Evolutionary conservation across 495 filamentous ascomycete genomes (phyloP).

Genomic region (Rhizodiscina lignyota): DNA sequence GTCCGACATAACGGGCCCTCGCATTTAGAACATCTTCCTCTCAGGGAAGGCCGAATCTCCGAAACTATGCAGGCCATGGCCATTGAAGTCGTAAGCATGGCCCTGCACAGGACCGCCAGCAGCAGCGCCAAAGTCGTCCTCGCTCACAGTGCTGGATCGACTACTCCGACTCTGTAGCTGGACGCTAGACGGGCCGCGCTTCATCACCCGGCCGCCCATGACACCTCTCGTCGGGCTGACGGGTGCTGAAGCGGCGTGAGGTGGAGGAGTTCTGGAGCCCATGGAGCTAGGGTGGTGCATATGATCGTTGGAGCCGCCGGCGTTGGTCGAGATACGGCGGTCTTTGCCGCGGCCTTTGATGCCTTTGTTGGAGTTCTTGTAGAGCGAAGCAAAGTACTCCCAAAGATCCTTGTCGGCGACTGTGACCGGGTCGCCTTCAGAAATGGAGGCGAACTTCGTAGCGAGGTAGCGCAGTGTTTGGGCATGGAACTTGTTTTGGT

Average conservation of each 20-base stretch:
- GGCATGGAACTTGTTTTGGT: slow-evolving; percentile 86
- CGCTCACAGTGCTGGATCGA: neutral
- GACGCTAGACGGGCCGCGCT: neutral
- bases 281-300: slow-evolving; percentile 6
- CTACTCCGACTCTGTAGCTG: neutral
- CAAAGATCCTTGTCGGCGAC: slow-evolving; percentile 61
- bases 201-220: neutral
- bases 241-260: slow-evolving; percentile 1
- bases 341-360: slow-evolving; percentile 88
- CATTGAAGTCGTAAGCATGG: slow-evolving; percentile 5
- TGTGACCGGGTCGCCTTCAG: slow-evolving; percentile 42
- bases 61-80: slow-evolving; percentile 2
- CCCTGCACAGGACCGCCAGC: neutral
- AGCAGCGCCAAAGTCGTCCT: neutral
- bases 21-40: slow-evolving; percentile 14
- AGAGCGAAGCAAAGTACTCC: slow-evolving; percentile 71
- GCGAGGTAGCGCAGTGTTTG: slow-evolving; percentile 57
- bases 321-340: slow-evolving; percentile 22
- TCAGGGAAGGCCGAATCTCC: slow-evolving; percentile 15
- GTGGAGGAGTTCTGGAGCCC: slow-evolving; percentile 1
- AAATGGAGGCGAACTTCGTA: slow-evolving; percentile 48
- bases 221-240: neutral
- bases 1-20: no score
- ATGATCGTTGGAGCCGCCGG: neutral
- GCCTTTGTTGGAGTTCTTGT: slow-evolving; percentile 90